Conservation (phyloP, 345 rosid genomes). For the Camelina hispida region DNA sequence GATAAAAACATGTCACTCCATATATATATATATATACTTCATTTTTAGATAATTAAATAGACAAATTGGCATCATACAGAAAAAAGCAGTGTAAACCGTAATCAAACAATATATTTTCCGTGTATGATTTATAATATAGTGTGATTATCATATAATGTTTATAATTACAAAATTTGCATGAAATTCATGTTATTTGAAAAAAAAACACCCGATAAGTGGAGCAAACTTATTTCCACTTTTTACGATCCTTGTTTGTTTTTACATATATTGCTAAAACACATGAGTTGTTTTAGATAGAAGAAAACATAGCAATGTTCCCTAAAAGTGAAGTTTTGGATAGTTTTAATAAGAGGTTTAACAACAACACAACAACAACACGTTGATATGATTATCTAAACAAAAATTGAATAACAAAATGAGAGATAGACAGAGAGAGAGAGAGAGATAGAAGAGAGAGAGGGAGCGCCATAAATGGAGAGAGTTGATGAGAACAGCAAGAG, state of each 20-base stretch:
- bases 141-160: not conserved
- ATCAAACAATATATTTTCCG: not conserved
- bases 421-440: not conserved
- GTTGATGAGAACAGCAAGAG: conserved; percentile 46
- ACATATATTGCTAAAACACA: conserved; percentile 18
- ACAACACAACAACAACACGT: not conserved
- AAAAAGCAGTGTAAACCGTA: not conserved
- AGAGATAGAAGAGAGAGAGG: conserved; percentile 7
- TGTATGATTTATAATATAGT: not conserved
- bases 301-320: conserved; percentile 1
- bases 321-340: not conserved
- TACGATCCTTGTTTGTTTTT: not conserved
- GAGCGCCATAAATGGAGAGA: conserved; percentile 32
- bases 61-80: not conserved
- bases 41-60: not conserved
- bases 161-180: not conserved
- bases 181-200: not conserved
- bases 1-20: not conserved
- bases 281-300: not conserved
- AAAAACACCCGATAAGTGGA: too few species aligned
- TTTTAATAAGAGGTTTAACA: not conserved
- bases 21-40: not conserved
- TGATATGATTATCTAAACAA: not conserved
- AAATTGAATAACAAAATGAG: conserved; percentile 11
- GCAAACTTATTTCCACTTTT: not conserved